Conservation (phyloP, 1,284 basidiomycete genomes). For the Thelephora terrestris region DNA sequence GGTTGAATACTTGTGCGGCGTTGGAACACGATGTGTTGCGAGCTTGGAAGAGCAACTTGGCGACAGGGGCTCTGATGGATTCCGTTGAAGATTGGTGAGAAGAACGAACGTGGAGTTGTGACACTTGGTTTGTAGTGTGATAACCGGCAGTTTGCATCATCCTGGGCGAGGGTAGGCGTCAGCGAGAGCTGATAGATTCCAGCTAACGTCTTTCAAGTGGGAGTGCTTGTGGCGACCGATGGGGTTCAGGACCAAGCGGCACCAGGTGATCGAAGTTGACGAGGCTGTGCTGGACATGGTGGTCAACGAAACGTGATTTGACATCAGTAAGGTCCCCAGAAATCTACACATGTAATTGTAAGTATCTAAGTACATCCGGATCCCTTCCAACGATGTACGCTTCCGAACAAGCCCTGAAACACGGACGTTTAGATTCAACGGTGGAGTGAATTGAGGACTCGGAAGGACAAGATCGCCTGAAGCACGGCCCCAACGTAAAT, state of each 20-base stretch:
- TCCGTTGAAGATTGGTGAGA: conserved; percentile 22
- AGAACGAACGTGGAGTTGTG: conserved; percentile 8
- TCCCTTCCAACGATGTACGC: too few species aligned
- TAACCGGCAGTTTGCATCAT: conserved; percentile 2
- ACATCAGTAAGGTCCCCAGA: too few species aligned
- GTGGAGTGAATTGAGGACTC: conserved; percentile 40
- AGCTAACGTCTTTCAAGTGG: too few species aligned
- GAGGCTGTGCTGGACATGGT: too few species aligned
- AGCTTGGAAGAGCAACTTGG: conserved; percentile 51
- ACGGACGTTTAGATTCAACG: too few species aligned
- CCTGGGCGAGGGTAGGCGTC: not conserved
- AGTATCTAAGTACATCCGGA: too few species aligned
- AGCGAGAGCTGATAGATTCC: too few species aligned
- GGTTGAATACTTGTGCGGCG: conserved; percentile 58
- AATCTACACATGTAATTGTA: too few species aligned
- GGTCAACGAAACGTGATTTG: too few species aligned
- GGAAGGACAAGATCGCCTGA: conserved; percentile 50
- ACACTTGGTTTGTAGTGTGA: not conserved
- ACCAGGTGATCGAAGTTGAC: too few species aligned
- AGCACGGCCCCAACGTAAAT: conserved; percentile 49
- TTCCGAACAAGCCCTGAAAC: not conserved
- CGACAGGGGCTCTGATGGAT: conserved; percentile 39
- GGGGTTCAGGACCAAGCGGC: too few species aligned
- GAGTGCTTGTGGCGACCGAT: too few species aligned
- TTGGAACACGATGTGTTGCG: conserved; percentile 62